phyloP scores from a whole-genome alignment of 2,329 filamentous ascomycete genomes.

The Botryotinia calthae region DNA sequence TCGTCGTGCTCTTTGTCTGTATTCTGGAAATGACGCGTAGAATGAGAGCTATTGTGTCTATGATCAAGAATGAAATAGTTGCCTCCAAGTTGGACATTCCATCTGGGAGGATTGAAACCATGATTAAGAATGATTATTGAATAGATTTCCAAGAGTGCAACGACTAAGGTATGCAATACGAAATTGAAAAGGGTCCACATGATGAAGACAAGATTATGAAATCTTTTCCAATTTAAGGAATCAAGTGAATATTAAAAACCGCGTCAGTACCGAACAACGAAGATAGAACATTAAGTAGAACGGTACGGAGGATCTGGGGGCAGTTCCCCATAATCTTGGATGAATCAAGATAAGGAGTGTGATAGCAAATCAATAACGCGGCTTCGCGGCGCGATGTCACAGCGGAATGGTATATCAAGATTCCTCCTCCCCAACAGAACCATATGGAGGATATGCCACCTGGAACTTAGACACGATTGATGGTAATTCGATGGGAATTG shows the following conservation, averaged over 20 bases:
- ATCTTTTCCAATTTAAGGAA: neutral
- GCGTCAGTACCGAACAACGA: neutral
- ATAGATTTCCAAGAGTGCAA: neutral
- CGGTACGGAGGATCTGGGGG: neutral
- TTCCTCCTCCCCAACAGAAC: neutral
- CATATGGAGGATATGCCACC: neutral
- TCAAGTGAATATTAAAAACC: constrained; percentile 7
- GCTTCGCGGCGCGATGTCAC: neutral
- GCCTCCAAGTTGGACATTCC: constrained; percentile 2
- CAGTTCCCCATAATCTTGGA: neutral
- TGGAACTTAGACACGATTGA: neutral
- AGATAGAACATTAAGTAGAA: neutral
- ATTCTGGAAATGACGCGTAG: constrained; percentile 15
- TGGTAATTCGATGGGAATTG: neutral
- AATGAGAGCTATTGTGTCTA: constrained; percentile 8
- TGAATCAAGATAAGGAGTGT: neutral
- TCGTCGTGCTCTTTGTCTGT: neutral
- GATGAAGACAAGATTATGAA: neutral
- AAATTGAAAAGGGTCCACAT: neutral
- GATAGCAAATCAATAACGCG: neutral
- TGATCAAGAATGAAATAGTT: constrained; percentile 4
- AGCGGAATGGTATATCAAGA: neutral
- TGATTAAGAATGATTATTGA: neutral
- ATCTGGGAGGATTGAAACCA: constrained; percentile 5
- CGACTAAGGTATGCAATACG: neutral